Evolutionary conservation across 441 rosid species (phyloP).

Genomic region (Flueggea neowawraea): DNA sequence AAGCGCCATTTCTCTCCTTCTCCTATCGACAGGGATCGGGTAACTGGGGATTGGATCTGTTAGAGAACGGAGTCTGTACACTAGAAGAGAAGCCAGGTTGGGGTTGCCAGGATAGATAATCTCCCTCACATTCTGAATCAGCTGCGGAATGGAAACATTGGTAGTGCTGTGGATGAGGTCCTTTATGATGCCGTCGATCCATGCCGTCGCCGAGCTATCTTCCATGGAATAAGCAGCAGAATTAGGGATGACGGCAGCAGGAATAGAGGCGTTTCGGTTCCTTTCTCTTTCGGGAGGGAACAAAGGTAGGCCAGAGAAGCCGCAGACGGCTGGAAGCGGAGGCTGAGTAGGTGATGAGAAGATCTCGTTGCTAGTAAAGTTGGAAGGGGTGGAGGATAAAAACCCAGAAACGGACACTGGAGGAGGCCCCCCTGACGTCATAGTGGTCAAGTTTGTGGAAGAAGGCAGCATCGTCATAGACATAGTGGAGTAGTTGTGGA

Average conservation of each 20-base stretch:
- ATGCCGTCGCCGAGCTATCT: slow-evolving; percentile 48
- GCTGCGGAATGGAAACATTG: slow-evolving; percentile 86
- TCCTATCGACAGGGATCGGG: slow-evolving; percentile 21
- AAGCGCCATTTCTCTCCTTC: slow-evolving; percentile 30
- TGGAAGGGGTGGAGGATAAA: no score
- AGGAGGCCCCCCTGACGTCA: no score
- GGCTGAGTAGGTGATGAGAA: no score
- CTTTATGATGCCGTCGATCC: slow-evolving; percentile 88
- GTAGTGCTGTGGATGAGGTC: slow-evolving; percentile 77
- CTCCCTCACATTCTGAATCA: slow-evolving; percentile 90
- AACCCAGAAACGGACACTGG: no score
- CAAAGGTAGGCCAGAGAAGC: no score
- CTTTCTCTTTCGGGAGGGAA: no score
- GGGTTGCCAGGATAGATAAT: slow-evolving; percentile 95
- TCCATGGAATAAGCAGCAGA: slow-evolving; percentile 37
- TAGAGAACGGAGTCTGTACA: slow-evolving; percentile 75
- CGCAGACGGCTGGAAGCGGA: no score
- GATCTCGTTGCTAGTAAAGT: no score
- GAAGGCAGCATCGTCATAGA: no score
- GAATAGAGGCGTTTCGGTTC: no score
- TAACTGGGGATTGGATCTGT: slow-evolving; percentile 33
- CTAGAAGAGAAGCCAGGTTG: slow-evolving; percentile 79
- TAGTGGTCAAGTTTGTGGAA: no score
- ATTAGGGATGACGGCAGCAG: background rate
- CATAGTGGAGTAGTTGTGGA: no score